Percentiles rank a stretch among this genome's conserved stretches.
phyloP scores from a whole-genome alignment of 495 filamentous ascomycete genomes.

The Talaromyces wortmannii region DNA sequence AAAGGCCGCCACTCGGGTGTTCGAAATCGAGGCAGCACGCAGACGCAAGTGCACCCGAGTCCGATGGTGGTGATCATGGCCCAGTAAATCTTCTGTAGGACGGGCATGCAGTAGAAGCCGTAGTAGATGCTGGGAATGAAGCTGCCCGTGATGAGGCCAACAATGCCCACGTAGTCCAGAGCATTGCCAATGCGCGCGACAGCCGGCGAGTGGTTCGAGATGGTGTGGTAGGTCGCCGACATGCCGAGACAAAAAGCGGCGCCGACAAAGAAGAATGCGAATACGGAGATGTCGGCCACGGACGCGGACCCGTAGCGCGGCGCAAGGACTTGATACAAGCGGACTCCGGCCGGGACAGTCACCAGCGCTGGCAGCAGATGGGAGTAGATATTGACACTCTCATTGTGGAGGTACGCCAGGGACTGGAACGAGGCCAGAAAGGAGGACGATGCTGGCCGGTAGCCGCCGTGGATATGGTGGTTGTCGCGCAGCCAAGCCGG shows the following conservation, averaged over 20 bases:
- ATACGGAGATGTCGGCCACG: slow-evolving; percentile 58
- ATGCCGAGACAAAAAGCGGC: slow-evolving; percentile 74
- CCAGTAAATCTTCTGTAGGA: slow-evolving; percentile 62
- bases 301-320: slow-evolving; percentile 64
- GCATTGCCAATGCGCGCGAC: slow-evolving; percentile 60
- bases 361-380: slow-evolving; percentile 58
- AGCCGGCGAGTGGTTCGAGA: slow-evolving; percentile 56
- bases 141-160: slow-evolving; percentile 80
- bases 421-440: slow-evolving; percentile 57
- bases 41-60: slow-evolving; percentile 65
- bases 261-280: slow-evolving; percentile 73
- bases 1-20: slow-evolving; percentile 77
- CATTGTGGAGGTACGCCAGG: slow-evolving; percentile 78
- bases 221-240: slow-evolving; percentile 73
- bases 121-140: slow-evolving; percentile 85
- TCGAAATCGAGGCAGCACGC: slow-evolving; percentile 71
- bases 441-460: slow-evolving; percentile 63
- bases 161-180: slow-evolving; percentile 88
- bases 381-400: slow-evolving; percentile 90
- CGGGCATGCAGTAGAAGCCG: slow-evolving; percentile 64
- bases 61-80: slow-evolving; percentile 74
- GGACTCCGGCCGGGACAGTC: slow-evolving; percentile 25
- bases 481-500: slow-evolving; percentile 71
- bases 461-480: slow-evolving; percentile 64
- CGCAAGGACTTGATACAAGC: slow-evolving; percentile 42